Evolutionary conservation across 257 asterid genomes (phyloP).

Genomic region (Coffea canephora): DNA sequence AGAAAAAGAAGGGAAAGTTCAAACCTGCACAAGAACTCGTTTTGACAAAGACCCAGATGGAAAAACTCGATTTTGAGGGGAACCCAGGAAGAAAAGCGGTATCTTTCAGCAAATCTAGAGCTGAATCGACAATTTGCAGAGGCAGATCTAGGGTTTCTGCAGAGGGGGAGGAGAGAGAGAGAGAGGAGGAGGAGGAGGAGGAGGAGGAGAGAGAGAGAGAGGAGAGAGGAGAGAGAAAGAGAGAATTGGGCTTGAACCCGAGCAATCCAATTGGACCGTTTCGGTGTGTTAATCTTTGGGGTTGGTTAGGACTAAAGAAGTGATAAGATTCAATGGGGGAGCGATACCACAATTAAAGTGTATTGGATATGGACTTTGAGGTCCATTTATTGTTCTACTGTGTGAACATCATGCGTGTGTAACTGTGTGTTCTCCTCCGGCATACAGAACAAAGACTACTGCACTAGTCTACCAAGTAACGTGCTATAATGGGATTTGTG

Average conservation of each 20-base stretch:
- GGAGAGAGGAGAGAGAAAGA: slow-evolving; percentile 43
- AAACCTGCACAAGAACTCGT: slow-evolving; percentile 17
- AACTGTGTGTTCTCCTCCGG: slow-evolving; percentile 24
- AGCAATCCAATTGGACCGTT: slow-evolving; percentile 53
- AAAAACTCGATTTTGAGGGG: neutral
- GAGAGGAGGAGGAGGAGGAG: slow-evolving; percentile 20
- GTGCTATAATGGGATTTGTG: neutral
- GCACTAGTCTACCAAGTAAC: neutral
- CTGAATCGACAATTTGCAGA: slow-evolving; percentile 32
- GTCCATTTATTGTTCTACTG: slow-evolving; percentile 51
- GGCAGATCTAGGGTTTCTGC: slow-evolving; percentile 64
- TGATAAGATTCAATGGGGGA: slow-evolving; percentile 48
- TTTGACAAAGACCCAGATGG: slow-evolving; percentile 21
- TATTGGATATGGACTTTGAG: slow-evolving; percentile 85
- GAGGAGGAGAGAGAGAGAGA: slow-evolving; percentile 17
- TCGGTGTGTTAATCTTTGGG: slow-evolving; percentile 23
- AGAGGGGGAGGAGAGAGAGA: slow-evolving; percentile 28
- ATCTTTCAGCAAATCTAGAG: slow-evolving; percentile 20
- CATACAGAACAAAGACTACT: neutral
- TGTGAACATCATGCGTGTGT: slow-evolving; percentile 31
- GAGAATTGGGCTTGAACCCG: slow-evolving; percentile 72
- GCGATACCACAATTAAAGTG: slow-evolving; percentile 33
- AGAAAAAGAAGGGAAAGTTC: neutral
- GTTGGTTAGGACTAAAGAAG: slow-evolving; percentile 28
- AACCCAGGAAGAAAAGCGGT: neutral